These are phyloP conservation scores for Orbilia javanica DNA, from an alignment of 2,329 filamentous ascomycete genomes.

Conservation along the genomic window DNA sequence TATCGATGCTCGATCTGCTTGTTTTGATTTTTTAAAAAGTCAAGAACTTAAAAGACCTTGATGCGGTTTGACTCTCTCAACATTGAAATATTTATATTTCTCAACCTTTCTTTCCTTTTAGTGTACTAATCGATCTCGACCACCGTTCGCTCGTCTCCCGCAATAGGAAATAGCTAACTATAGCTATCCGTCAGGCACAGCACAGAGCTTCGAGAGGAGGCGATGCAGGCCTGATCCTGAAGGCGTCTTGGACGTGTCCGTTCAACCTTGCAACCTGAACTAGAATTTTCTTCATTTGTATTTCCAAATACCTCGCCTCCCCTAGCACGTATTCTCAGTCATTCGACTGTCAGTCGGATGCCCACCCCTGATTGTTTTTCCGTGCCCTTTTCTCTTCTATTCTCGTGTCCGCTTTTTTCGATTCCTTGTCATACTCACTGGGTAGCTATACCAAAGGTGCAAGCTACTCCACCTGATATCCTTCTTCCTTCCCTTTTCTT, in stretches of 20 bases:
- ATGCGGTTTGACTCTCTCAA: constrained; percentile 14
- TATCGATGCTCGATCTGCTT: constrained; percentile 2
- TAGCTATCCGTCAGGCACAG: constrained; percentile 5
- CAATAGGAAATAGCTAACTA: constrained; percentile 28
- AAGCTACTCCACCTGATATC: background rate
- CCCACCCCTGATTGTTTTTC: constrained; percentile 30
- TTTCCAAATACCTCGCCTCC: constrained; percentile 39
- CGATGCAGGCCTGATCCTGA: constrained; percentile 53
- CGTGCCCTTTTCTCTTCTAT: constrained; percentile 18
- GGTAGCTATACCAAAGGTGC: constrained; percentile 38
- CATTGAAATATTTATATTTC: constrained; percentile 10
- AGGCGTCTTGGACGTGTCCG: constrained; percentile 44
- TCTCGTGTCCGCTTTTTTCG: background rate
- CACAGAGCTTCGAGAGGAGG: constrained; percentile 27
- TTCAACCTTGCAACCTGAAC: constrained; percentile 42
- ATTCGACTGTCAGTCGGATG: constrained; percentile 39
- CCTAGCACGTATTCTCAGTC: constrained; percentile 32
- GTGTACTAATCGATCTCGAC: too few species aligned
- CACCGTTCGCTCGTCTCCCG: constrained; percentile 37
- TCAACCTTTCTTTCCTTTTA: background rate
- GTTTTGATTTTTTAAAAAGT: constrained; percentile 25
- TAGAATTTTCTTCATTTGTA: constrained; percentile 36
- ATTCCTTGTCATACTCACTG: constrained; percentile 23
- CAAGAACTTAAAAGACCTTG: constrained; percentile 18
- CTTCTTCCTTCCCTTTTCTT: too few species aligned